Conservation (phyloP, 176 grass and related monocot genomes). For the Typha latifolia region DNA sequence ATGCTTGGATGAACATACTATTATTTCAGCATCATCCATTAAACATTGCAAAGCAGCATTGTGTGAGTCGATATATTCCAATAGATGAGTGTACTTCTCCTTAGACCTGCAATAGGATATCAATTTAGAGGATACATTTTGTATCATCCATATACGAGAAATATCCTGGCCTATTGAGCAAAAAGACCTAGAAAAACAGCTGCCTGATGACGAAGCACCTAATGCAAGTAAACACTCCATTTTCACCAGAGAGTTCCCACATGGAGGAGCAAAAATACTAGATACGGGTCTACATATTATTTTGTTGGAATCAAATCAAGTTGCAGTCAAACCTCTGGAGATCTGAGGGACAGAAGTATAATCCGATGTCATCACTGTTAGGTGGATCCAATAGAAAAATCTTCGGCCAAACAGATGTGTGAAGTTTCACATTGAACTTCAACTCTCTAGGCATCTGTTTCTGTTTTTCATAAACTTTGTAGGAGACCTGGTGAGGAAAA, state of each 20-base stretch:
- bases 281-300: too few relatives aligned
- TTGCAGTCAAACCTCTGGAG: background rate
- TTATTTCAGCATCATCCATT: background rate
- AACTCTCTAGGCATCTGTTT: constrained; percentile 2
- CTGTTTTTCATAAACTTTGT: constrained; percentile 1
- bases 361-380: background rate
- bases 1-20: constrained; percentile 1
- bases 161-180: background rate
- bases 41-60: constrained; percentile 6
- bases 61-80: constrained; percentile 1
- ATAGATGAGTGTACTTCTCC: background rate
- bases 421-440: constrained; percentile 1
- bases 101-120: constrained; percentile 5
- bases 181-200: background rate
- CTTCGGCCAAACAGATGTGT: background rate
- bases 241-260: too few relatives aligned
- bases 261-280: too few relatives aligned
- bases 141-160: background rate
- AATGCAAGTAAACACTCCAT: too few relatives aligned
- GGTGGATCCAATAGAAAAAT: constrained; percentile 5
- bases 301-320: background rate
- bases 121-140: background rate
- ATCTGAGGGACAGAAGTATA: constrained; percentile 5
- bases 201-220: too few relatives aligned
- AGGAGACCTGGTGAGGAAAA: constrained; percentile 1